Evolutionary conservation across 352 stramenopile genomes (phyloP).

Genomic region (Thraustochytrium aureum): DNA sequence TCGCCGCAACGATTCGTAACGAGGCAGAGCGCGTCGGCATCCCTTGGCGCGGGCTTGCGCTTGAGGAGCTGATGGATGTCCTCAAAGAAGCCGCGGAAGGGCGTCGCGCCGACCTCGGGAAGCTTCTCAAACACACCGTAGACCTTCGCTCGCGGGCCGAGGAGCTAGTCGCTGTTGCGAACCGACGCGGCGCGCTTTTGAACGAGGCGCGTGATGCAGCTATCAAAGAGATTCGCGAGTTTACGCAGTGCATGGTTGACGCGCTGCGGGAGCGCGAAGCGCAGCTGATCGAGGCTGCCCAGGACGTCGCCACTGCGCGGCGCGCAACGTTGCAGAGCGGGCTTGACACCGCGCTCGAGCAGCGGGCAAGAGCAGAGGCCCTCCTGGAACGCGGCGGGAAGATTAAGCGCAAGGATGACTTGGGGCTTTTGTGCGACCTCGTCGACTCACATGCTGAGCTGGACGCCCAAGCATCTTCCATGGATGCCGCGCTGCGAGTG

Average conservation of each 20-base stretch:
- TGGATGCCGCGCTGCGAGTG: neutral
- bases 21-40: constrained; percentile 29
- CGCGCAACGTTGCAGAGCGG: neutral
- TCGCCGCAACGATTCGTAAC: constrained; percentile 6
- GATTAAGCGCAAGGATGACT: constrained; percentile 17
- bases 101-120: neutral
- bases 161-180: neutral
- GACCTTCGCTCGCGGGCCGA: neutral
- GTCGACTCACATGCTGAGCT: neutral
- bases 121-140: neutral
- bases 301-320: neutral
- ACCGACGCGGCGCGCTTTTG: neutral
- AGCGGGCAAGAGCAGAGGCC: neutral
- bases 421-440: neutral
- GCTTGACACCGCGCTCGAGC: neutral
- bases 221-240: neutral
- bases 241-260: neutral
- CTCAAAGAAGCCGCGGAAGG: constrained; percentile 12
- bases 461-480: neutral
- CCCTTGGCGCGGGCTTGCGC: constrained; percentile 20
- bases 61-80: constrained; percentile 35
- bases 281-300: neutral
- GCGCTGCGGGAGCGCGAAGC: neutral
- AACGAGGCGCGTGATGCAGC: neutral
- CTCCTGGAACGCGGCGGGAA: neutral